Evolutionary conservation across 2,329 filamentous ascomycete species (phyloP), one percentile per base, ranked within the genome.

Genomic region (Monilinia vaccinii-corymbosi): DNA sequence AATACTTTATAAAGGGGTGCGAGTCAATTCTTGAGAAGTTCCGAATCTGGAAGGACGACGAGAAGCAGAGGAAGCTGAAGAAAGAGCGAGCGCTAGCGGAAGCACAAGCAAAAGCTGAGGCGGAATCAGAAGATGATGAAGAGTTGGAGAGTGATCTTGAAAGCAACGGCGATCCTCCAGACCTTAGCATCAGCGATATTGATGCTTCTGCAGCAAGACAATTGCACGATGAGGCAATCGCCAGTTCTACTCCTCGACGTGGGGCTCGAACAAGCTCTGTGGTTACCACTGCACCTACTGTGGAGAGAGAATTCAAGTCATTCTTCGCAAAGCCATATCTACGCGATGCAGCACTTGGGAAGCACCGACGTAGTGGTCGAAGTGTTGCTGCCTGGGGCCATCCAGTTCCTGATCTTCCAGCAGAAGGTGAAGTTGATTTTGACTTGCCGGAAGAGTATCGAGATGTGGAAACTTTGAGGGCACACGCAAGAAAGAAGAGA

Each of bases 11-110:
- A 67, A 82, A 80, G 60, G 91, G 95, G 62, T 92, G 95, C 61
- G 81, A 90, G 64, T 81, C 81, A 0, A 86, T 97, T 34, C 79
- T 97, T 23, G 85, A 90, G 64, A 97, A 97, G 71, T 97, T 97
- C 71, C 83, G 85, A 55, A 78, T 83, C 58, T 97, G 92, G 92
- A 91, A 86, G 63, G 82, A 92, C 63, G 90, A 96, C 71, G 94
- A 99, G 73, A 95, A 92, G 76, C 83, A 87, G 47, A 79, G 89
- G 62, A 91, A 91, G 73, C 75, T 84, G 3, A 87, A 91, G 68
- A 89, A 86, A 69, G 90, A 93, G 62, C 85, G 85, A 51, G 81
- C 79, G 3, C 72, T 77, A 25, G 76, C 77, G 6, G 74, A 80
- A 57, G 74, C 73, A 48, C 74, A 74, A n/a, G 76, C 77, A 18